Conservation (phyloP, 192 early-diverging fungal species). For the Oehlia diaphana region DNA sequence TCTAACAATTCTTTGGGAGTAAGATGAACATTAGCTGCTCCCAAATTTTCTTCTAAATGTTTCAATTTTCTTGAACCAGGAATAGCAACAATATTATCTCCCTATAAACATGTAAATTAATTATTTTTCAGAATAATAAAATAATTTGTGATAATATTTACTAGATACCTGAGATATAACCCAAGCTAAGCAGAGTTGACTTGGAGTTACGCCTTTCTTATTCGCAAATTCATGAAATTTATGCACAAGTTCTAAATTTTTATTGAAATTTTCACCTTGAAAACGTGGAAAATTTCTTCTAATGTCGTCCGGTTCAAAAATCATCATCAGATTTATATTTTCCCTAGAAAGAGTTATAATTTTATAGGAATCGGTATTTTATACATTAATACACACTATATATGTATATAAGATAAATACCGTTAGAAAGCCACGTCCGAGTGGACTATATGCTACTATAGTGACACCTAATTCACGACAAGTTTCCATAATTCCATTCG, state of each 20-base stretch:
- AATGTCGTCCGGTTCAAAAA: constrained; percentile 53
- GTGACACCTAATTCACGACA: constrained; percentile 75
- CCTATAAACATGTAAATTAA: too few species aligned
- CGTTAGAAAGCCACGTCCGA: constrained; percentile 71
- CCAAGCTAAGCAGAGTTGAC: constrained; percentile 68
- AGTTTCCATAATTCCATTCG: constrained; percentile 62
- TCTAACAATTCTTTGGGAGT: constrained; percentile 33
- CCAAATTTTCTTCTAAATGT: constrained; percentile 44
- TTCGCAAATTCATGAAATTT: constrained; percentile 48
- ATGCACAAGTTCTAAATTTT: constrained; percentile 63
- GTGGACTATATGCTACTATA: constrained; percentile 70
- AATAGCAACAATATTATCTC: constrained; percentile 40
- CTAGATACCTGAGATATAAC: constrained; percentile 56
- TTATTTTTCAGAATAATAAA: too few species aligned
- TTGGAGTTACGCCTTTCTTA: constrained; percentile 50
- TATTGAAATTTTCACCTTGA: constrained; percentile 54
- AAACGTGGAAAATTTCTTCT: constrained; percentile 56
- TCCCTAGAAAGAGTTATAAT: constrained; percentile 57
- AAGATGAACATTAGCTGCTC: constrained; percentile 36
- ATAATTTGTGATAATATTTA: too few species aligned
- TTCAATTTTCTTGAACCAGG: constrained; percentile 56
- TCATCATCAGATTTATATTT: constrained; percentile 54
- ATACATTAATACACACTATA: too few species aligned
- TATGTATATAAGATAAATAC: not conserved
- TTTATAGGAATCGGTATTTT: not conserved